These are phyloP conservation scores for Wickerhamomyces strasburgensis DNA, from an alignment of 805 yeast genomes.

Conservation along the genomic window DNA sequence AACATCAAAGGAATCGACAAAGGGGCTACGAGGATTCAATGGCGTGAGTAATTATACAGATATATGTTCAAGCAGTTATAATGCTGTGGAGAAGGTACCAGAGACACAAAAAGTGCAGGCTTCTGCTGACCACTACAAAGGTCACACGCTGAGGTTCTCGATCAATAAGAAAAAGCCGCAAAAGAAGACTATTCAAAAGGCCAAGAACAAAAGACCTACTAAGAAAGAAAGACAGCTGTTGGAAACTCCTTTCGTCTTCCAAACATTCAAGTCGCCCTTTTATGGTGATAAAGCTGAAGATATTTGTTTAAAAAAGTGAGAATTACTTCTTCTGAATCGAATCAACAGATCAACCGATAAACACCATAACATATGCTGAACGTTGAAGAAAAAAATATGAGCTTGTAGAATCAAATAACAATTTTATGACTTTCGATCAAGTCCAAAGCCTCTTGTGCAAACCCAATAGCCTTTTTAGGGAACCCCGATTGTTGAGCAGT, in stretches of 20 bases:
- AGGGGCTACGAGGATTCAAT: neutral
- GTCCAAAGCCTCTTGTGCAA: neutral
- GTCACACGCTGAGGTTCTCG: slow-evolving; percentile 5
- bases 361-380: too few relatives aligned
- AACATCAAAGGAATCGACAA: neutral
- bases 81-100: too few relatives aligned
- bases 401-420: too few relatives aligned
- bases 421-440: neutral
- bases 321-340: too few relatives aligned
- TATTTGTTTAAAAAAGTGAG: slow-evolving; percentile 1
- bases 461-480: slow-evolving; percentile 39
- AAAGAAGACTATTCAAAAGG: neutral
- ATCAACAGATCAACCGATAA: too few relatives aligned
- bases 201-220: neutral
- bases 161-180: neutral
- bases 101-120: neutral
- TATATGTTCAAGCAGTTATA: neutral
- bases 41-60: slow-evolving; percentile 2
- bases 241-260: slow-evolving; percentile 3
- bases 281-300: slow-evolving; percentile 13
- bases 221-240: neutral
- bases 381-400: too few relatives aligned
- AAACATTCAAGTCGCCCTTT: slow-evolving; percentile 7
- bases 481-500: slow-evolving; percentile 94
- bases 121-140: too few relatives aligned